A percentile compares a stretch with the other conserved stretches of the same genome.
Evolutionary conservation across 2,329 filamentous ascomycete genomes (phyloP).

Genomic region (Aspergillus vadensis): DNA sequence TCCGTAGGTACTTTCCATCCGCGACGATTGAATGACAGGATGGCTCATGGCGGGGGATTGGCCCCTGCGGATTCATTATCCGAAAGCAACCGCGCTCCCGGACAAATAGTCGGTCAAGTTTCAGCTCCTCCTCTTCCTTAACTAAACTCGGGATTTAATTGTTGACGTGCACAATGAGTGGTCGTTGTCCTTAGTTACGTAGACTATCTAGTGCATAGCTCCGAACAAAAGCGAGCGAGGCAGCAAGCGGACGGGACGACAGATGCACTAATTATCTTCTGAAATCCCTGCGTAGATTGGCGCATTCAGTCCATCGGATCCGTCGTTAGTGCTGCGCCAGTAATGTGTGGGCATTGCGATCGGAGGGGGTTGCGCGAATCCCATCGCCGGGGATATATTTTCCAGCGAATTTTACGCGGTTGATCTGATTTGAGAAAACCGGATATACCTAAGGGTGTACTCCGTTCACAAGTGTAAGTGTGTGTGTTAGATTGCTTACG

Average conservation of each 20-base stretch:
- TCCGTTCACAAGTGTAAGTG: too few relatives aligned
- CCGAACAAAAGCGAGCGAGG: not conserved
- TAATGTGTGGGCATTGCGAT: not conserved
- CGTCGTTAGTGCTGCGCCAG: not conserved
- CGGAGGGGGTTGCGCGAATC: not conserved
- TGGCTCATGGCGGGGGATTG: not conserved
- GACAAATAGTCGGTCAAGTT: not conserved
- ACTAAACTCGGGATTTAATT: too few relatives aligned
- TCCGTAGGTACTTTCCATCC: too few relatives aligned
- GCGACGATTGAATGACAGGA: not conserved
- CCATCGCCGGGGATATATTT: not conserved
- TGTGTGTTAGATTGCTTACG: not conserved
- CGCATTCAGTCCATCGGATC: not conserved
- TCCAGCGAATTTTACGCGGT: not conserved
- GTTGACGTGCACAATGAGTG: too few relatives aligned
- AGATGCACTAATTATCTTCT: not conserved
- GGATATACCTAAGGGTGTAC: not conserved
- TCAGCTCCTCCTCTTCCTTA: not conserved
- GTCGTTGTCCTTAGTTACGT: too few relatives aligned
- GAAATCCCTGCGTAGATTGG: constrained; percentile 6
- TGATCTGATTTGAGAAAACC: not conserved
- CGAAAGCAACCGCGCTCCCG: not conserved
- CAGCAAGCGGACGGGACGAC: not conserved
- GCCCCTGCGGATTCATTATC: not conserved
- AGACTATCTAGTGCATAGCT: not conserved